These are phyloP conservation scores for Daldinia concentrica DNA, from an alignment of 495 filamentous ascomycete species.

Conservation along the genomic window DNA sequence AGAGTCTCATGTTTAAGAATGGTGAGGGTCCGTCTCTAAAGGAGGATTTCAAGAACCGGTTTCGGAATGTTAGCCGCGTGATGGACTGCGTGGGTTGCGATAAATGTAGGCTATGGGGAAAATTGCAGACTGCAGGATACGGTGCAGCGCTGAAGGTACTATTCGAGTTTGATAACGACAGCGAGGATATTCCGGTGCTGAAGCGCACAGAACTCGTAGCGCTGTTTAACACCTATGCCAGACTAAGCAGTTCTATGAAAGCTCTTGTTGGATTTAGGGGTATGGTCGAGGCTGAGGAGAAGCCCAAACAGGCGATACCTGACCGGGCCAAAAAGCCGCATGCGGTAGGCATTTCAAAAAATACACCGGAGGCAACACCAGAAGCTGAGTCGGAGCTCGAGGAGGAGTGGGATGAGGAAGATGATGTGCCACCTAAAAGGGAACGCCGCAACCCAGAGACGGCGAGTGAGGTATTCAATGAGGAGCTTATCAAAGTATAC, in stretches of 20 bases:
- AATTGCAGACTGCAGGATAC: slow-evolving; percentile 95
- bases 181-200: slow-evolving; percentile 73
- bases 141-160: slow-evolving; percentile 94
- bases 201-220: slow-evolving; percentile 92
- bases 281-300: slow-evolving; percentile 69
- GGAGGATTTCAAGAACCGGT: slow-evolving; percentile 96
- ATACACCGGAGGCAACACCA: slow-evolving; percentile 12
- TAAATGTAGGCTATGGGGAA: slow-evolving; percentile 98
- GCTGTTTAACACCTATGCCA: slow-evolving; percentile 90
- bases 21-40: slow-evolving; percentile 77
- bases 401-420: slow-evolving; percentile 46
- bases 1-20: slow-evolving; percentile 90
- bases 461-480: slow-evolving; percentile 65
- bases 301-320: slow-evolving; percentile 50
- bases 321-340: slow-evolving; percentile 57
- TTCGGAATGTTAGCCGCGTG: slow-evolving; percentile 92
- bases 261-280: slow-evolving; percentile 77
- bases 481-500: slow-evolving; percentile 70
- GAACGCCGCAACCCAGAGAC: slow-evolving; percentile 48
- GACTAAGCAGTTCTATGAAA: slow-evolving; percentile 79
- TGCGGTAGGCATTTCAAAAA: slow-evolving; percentile 51
- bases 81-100: slow-evolving; percentile 99
- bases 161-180: slow-evolving; percentile 89
- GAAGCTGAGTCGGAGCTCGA: slow-evolving; percentile 29
- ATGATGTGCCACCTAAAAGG: slow-evolving; percentile 44